Evolutionary conservation across 306 rosid genomes (phyloP).

Genomic region (Delonix regia): DNA sequence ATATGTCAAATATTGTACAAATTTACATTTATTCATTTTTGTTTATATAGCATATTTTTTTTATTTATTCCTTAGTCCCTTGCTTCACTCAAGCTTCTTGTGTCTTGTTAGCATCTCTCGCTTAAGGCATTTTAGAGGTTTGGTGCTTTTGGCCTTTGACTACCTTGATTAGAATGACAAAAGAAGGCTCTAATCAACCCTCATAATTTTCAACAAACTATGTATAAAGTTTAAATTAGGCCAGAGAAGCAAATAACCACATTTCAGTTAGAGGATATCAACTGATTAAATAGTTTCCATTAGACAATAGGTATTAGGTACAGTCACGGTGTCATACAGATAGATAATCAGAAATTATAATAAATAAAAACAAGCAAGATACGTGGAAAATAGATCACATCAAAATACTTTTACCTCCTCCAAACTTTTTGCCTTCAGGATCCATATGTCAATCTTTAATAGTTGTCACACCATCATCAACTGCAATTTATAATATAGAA

Average conservation of each 20-base stretch:
- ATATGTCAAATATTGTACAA: no score
- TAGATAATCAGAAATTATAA: neutral
- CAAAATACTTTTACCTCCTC: slow-evolving; percentile 53
- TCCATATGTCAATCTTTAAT: slow-evolving; percentile 58
- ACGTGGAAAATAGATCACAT: neutral
- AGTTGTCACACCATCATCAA: slow-evolving; percentile 29
- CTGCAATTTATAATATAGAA: slow-evolving; percentile 37
- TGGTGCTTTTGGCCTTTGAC: no score
- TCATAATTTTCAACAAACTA: neutral
- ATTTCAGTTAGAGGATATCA: neutral
- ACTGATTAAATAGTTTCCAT: neutral
- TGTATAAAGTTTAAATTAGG: neutral
- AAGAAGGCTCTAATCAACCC: neutral
- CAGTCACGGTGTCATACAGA: neutral
- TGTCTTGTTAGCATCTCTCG: no score
- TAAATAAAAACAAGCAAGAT: neutral
- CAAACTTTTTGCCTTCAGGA: slow-evolving; percentile 60
- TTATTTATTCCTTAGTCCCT: no score
- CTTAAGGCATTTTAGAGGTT: no score
- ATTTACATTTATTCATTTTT: no score
- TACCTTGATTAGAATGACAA: slow-evolving; percentile 3
- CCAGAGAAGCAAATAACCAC: neutral
- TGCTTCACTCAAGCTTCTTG: no score
- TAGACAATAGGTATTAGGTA: neutral
- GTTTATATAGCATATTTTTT: no score